Percentiles rank a stretch among this genome's conserved stretches.
Evolutionary conservation across 495 filamentous ascomycete genomes (phyloP).

Genomic region (Hypomontagnella monticulosa): DNA sequence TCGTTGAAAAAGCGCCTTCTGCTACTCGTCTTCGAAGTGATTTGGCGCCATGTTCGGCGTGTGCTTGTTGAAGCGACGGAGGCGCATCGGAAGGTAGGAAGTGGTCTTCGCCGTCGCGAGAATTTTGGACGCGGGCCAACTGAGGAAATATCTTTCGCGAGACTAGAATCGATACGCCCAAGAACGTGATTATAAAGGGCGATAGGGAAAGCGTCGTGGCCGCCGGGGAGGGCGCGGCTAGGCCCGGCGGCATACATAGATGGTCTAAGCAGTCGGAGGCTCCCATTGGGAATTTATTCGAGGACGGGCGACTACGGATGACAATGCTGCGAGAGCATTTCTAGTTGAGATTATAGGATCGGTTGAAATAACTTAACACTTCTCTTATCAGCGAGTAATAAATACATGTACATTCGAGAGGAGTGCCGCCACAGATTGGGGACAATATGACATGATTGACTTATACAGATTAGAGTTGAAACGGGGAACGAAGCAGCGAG

Average conservation of each 20-base stretch:
- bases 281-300: slow-evolving; percentile 37
- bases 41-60: slow-evolving; percentile 59
- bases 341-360: slow-evolving; percentile 14
- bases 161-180: slow-evolving; percentile 55
- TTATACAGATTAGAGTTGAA: slow-evolving; percentile 26
- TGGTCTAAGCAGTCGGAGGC: slow-evolving; percentile 46
- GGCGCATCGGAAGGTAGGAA: slow-evolving; percentile 64
- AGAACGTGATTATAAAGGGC: slow-evolving; percentile 49
- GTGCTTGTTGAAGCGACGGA: slow-evolving; percentile 55
- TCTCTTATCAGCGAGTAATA: slow-evolving; percentile 11
- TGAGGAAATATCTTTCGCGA: slow-evolving; percentile 71
- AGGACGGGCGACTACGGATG: slow-evolving; percentile 14
- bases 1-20: slow-evolving; percentile 72
- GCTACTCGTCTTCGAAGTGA: slow-evolving; percentile 62
- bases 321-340: slow-evolving; percentile 19
- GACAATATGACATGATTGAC: slow-evolving; percentile 23
- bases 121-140: slow-evolving; percentile 62
- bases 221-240: slow-evolving; percentile 39
- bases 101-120: slow-evolving; percentile 59
- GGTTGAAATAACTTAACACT: slow-evolving; percentile 2
- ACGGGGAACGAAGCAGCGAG: slow-evolving; percentile 14
- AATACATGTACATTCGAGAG: slow-evolving; percentile 31
- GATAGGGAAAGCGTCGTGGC: slow-evolving; percentile 49
- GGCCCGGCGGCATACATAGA: slow-evolving; percentile 46
- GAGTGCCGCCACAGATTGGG: slow-evolving; percentile 16